These are phyloP conservation scores for Neohortaea acidophila DNA, from an alignment of 495 filamentous ascomycete genomes.

Conservation along the genomic window DNA sequence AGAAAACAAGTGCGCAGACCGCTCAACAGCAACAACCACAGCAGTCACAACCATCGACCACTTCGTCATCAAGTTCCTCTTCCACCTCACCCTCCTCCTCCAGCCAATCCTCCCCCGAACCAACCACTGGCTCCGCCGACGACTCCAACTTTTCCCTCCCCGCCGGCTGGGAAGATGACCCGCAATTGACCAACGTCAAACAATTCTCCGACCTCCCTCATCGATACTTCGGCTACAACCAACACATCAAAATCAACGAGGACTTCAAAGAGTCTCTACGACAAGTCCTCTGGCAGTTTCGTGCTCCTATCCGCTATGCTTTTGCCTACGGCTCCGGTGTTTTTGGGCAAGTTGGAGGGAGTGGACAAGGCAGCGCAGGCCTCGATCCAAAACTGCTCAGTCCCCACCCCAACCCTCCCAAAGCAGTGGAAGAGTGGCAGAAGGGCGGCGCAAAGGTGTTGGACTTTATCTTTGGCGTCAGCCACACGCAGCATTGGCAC, in stretches of 20 bases:
- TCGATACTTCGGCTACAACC: constrained; percentile 81
- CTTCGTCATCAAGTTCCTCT: neutral
- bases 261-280: constrained; percentile 85
- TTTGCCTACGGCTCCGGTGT: constrained; percentile 97
- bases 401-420: constrained; percentile 60
- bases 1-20: too few species aligned
- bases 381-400: constrained; percentile 33
- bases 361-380: constrained; percentile 29
- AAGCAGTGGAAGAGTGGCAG: constrained; percentile 65
- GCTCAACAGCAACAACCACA: constrained; percentile 1
- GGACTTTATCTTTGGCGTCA: constrained; percentile 94
- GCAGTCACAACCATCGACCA: neutral
- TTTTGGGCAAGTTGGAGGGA: constrained; percentile 54
- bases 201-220: constrained; percentile 78
- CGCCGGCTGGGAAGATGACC: constrained; percentile 66
- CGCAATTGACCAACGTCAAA: constrained; percentile 49
- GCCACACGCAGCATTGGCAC: constrained; percentile 94
- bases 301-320: constrained; percentile 84
- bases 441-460: constrained; percentile 87
- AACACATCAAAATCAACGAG: constrained; percentile 84
- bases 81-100: neutral
- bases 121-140: constrained; percentile 5
- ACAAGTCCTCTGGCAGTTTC: constrained; percentile 81
- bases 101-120: neutral
- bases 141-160: constrained; percentile 22